These are phyloP conservation scores for Wallacemonas sp. DNA, from an alignment of 208 protist species.

Conservation along the genomic window DNA sequence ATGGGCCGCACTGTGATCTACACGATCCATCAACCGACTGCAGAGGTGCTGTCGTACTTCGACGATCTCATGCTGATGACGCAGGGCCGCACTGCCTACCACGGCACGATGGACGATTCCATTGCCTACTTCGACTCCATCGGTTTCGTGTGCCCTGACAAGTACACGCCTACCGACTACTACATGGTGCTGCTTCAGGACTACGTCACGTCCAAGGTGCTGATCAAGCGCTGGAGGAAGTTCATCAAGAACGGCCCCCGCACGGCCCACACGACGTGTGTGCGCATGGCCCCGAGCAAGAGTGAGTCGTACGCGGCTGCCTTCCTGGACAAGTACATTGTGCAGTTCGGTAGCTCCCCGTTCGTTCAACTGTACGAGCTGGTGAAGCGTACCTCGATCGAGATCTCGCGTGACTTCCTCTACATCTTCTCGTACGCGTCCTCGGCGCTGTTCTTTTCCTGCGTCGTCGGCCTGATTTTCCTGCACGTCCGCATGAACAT, in stretches of 20 bases:
- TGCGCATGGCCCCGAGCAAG: conserved; percentile 38
- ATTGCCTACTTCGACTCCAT: conserved; percentile 83
- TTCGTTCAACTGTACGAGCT: conserved; percentile 66
- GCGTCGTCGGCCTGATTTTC: conserved; percentile 76
- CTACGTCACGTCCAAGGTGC: conserved; percentile 36
- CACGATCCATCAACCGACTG: conserved; percentile 95
- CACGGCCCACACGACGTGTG: conserved; percentile 54
- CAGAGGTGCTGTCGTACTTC: conserved; percentile 88
- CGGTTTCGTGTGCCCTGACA: conserved; percentile 63
- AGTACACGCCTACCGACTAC: conserved; percentile 88
- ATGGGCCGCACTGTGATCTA: conserved; percentile 87
- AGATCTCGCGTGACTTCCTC: conserved; percentile 43
- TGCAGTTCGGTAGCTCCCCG: conserved; percentile 41
- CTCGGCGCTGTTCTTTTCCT: conserved; percentile 63
- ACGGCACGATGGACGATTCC: conserved; percentile 69
- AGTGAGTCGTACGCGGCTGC: conserved; percentile 34
- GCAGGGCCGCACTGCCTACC: conserved; percentile 78
- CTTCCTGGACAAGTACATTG: conserved; percentile 55
- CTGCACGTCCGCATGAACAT: conserved; percentile 54
- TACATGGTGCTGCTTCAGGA: conserved; percentile 87
- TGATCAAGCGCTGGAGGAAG: conserved; percentile 74
- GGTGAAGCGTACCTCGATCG: conserved; percentile 29
- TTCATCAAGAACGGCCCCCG: conserved; percentile 45
- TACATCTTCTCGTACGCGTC: conserved; percentile 46
- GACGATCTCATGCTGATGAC: conserved; percentile 92